phyloP scores from a whole-genome alignment of 2,329 filamentous ascomycete genomes.

The Aspergillaceae sp. region DNA sequence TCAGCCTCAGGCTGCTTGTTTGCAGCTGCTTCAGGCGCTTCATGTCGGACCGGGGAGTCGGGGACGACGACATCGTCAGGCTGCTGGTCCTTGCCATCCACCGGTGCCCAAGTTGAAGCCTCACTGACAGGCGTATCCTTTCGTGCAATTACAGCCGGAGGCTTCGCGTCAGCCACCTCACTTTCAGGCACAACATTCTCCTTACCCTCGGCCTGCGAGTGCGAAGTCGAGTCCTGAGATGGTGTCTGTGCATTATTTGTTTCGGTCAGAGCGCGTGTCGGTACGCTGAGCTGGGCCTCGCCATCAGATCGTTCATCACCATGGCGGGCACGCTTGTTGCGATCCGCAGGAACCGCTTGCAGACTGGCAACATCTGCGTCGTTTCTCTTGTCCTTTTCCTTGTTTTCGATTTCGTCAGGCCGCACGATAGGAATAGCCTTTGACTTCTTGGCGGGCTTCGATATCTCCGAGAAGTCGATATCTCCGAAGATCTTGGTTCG shows the following conservation, averaged over 20 bases:
- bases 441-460: constrained; percentile 60
- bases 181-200: constrained; percentile 27
- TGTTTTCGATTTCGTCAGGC: constrained; percentile 48
- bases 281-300: constrained; percentile 63
- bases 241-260: constrained; percentile 18
- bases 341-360: constrained; percentile 55
- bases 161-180: constrained; percentile 22
- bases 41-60: constrained; percentile 36
- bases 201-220: constrained; percentile 27
- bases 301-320: constrained; percentile 59
- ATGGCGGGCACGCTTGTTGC: constrained; percentile 66
- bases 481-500: constrained; percentile 56
- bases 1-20: constrained; percentile 4
- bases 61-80: constrained; percentile 36
- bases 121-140: constrained; percentile 26
- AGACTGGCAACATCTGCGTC: constrained; percentile 52
- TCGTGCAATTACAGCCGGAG: constrained; percentile 30
- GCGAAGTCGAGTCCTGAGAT: constrained; percentile 15
- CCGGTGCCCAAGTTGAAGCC: constrained; percentile 49
- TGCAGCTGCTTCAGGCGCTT: constrained; percentile 6
- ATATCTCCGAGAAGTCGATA: constrained; percentile 54
- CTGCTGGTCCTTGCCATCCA: constrained; percentile 47
- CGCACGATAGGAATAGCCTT: constrained; percentile 77
- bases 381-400: constrained; percentile 27
- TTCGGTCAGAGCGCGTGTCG: constrained; percentile 29